Conservation (phyloP, 139 green algal genomes). For the Nannochloris sp. region DNA sequence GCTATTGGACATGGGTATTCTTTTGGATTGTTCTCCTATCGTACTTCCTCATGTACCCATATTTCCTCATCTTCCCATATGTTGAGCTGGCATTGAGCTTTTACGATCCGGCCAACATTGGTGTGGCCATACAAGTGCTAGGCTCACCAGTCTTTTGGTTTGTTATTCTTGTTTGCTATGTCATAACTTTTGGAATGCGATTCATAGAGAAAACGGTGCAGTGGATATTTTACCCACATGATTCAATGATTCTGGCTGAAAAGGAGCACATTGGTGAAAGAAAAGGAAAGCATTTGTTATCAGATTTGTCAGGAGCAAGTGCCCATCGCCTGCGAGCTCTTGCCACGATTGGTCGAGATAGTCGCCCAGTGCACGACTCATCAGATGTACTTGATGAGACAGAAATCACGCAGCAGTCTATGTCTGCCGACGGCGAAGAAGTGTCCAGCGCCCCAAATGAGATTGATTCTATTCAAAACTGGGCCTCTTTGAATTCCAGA, state of each 20-base stretch:
- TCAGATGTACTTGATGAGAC: too few relatives aligned
- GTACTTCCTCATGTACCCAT: slow-evolving; percentile 59
- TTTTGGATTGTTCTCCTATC: slow-evolving; percentile 35
- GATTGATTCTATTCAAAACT: too few relatives aligned
- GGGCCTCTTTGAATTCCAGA: too few relatives aligned
- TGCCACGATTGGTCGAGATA: not conserved
- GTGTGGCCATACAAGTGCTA: slow-evolving; percentile 29
- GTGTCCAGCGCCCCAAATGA: too few relatives aligned
- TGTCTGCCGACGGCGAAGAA: too few relatives aligned
- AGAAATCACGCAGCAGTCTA: too few relatives aligned
- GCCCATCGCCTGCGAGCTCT: not conserved
- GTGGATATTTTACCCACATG: slow-evolving; percentile 40
- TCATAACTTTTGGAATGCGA: slow-evolving; percentile 35
- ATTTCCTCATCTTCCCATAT: slow-evolving; percentile 47
- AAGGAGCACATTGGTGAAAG: slow-evolving; percentile 15
- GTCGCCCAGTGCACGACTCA: too few relatives aligned
- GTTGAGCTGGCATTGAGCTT: slow-evolving; percentile 27
- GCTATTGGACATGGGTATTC: slow-evolving; percentile 64
- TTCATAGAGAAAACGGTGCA: slow-evolving; percentile 29
- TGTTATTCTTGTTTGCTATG: slow-evolving; percentile 25
- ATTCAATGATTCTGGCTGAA: slow-evolving; percentile 40
- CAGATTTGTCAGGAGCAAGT: slow-evolving; percentile 2
- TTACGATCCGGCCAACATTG: slow-evolving; percentile 41
- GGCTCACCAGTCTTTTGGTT: slow-evolving; percentile 39
- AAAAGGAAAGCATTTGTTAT: slow-evolving; percentile 2